phyloP scores from a whole-genome alignment of 2,329 filamentous ascomycete genomes.

The Epicoccum nigrum region DNA sequence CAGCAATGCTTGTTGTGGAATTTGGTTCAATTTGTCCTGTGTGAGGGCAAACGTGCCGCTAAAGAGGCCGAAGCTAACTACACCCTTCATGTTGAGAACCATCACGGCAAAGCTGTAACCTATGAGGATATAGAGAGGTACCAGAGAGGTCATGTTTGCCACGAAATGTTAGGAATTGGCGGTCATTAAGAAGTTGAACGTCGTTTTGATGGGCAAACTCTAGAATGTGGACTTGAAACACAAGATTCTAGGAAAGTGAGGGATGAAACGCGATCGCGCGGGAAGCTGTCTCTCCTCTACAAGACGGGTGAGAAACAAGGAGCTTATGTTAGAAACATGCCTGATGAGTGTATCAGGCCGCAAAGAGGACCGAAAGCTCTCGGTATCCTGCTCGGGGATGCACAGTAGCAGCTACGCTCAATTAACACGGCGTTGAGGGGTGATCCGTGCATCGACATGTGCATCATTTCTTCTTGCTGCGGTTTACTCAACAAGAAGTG shows the following conservation, averaged over 20 bases:
- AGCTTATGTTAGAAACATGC: constrained; percentile 18
- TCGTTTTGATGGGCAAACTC: not conserved
- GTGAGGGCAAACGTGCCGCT: constrained; percentile 31
- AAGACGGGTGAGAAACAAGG: not conserved
- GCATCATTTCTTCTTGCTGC: too few relatives aligned
- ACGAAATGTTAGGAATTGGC: not conserved
- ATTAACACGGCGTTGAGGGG: not conserved
- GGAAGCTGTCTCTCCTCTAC: constrained; percentile 14
- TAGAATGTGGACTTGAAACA: constrained; percentile 27
- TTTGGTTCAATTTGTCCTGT: constrained; percentile 26
- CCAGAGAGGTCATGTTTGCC: constrained; percentile 14
- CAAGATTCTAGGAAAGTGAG: constrained; percentile 22
- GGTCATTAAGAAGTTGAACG: not conserved
- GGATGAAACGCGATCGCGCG: constrained; percentile 32
- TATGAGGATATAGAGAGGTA: constrained; percentile 15
- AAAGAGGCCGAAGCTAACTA: constrained; percentile 27
- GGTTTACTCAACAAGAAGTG: too few relatives aligned
- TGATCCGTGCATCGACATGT: too few relatives aligned
- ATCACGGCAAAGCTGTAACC: constrained; percentile 13
- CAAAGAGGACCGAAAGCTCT: not conserved
- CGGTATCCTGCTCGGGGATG: not conserved
- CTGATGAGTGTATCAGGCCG: constrained; percentile 15
- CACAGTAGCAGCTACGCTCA: not conserved
- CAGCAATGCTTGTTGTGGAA: constrained; percentile 30
- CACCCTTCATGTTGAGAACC: constrained; percentile 29